A percentile compares a stretch with the other conserved stretches of the same genome.
phyloP scores from a whole-genome alignment of 2,329 filamentous ascomycete genomes.

The Epichloe typhina region DNA sequence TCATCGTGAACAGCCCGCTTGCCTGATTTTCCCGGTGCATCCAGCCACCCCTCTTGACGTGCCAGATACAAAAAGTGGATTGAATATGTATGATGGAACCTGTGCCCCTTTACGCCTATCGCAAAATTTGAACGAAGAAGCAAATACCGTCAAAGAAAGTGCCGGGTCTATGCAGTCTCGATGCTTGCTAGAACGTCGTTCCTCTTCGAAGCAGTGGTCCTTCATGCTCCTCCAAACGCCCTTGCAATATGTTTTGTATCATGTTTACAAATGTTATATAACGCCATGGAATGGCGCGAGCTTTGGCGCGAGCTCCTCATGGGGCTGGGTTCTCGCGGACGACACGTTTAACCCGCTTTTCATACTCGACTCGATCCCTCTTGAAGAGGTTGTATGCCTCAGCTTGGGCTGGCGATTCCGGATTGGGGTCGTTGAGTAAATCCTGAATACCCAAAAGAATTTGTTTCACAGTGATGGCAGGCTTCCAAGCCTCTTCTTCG shows the following conservation, averaged over 20 bases:
- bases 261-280: slow-evolving; percentile 1
- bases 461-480: slow-evolving; percentile 95
- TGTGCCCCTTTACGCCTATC: slow-evolving; percentile 4
- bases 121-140: slow-evolving; percentile 5
- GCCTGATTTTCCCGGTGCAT: background rate
- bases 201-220: slow-evolving; percentile 12
- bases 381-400: slow-evolving; percentile 97
- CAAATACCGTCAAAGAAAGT: slow-evolving; percentile 11
- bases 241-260: slow-evolving; percentile 13
- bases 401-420: slow-evolving; percentile 89
- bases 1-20: background rate
- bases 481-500: slow-evolving; percentile 97
- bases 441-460: slow-evolving; percentile 94
- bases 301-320: slow-evolving; percentile 22
- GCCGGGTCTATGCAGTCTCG: background rate
- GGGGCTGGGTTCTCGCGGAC: slow-evolving; percentile 82
- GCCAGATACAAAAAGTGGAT: background rate
- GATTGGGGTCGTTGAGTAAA: slow-evolving; percentile 89
- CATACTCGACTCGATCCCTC: slow-evolving; percentile 76
- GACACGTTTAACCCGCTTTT: slow-evolving; percentile 72
- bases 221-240: slow-evolving; percentile 16
- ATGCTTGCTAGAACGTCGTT: background rate
- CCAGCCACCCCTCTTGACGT: background rate
- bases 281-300: slow-evolving; percentile 6
- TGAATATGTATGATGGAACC: background rate